Percentiles rank a stretch among this genome's conserved stretches.
Evolutionary conservation across 2,329 filamentous ascomycete species (phyloP).

Genomic region (Xylaria sp.): DNA sequence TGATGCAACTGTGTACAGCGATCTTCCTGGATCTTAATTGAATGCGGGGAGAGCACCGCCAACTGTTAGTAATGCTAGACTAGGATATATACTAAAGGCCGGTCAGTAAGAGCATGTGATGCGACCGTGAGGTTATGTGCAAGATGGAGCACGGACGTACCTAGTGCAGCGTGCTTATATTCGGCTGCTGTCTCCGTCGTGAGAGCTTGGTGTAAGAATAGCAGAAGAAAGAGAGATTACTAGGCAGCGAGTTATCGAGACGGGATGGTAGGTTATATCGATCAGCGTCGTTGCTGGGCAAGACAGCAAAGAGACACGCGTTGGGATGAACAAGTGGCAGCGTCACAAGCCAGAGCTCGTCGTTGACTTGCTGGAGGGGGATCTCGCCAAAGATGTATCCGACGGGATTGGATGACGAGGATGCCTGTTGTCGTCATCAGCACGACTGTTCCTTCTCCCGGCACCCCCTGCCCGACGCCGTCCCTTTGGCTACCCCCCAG

Average conservation of each 20-base stretch:
- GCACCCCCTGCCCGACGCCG: not conserved
- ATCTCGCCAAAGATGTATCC: conserved; percentile 5
- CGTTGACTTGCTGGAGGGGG: conserved; percentile 1
- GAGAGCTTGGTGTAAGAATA: conserved; percentile 6
- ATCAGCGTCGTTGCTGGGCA: not conserved
- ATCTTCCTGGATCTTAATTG: conserved; percentile 2
- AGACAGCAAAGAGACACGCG: not conserved
- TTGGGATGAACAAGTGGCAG: conserved; percentile 33
- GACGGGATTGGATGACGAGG: conserved; percentile 16
- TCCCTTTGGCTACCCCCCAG: not conserved
- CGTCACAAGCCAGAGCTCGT: conserved; percentile 23
- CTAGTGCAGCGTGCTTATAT: not conserved
- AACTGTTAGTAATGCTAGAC: too few relatives aligned
- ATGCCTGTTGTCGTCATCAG: conserved; percentile 36
- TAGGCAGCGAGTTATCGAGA: not conserved
- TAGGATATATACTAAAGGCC: not conserved
- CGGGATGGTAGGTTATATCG: conserved; percentile 12
- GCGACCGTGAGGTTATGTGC: conserved; percentile 18
- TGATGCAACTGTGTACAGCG: not conserved
- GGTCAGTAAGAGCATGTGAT: conserved; percentile 10
- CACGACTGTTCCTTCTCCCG: conserved; percentile 17
- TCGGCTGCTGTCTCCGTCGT: conserved; percentile 22
- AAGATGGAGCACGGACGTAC: not conserved
- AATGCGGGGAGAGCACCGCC: not conserved
- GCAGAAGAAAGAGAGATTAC: not conserved